Evolutionary conservation across 495 filamentous ascomycete species (phyloP).

Genomic region (Neurospora sp.): DNA sequence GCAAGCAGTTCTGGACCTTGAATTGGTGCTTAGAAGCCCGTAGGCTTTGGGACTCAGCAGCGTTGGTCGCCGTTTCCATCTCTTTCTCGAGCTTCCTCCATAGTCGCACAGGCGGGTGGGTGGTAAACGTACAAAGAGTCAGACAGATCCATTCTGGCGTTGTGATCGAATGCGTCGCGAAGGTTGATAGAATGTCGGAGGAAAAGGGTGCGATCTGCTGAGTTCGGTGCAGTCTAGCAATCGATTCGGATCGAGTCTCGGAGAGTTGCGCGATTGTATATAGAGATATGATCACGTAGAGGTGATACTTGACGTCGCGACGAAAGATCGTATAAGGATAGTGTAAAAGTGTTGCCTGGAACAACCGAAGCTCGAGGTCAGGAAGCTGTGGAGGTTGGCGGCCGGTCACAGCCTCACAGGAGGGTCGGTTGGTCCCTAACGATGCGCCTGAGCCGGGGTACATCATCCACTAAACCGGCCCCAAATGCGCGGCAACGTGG

Average conservation of each 20-base stretch:
- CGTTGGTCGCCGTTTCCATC: neutral
- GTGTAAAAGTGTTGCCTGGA: neutral
- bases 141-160: conserved; percentile 33
- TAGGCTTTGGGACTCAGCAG: neutral
- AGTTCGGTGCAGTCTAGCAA: neutral
- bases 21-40: neutral
- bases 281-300: neutral
- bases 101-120: neutral
- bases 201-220: neutral
- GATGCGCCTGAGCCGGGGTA: neutral
- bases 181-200: neutral
- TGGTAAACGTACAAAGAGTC: conserved; percentile 34
- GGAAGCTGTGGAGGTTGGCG: neutral
- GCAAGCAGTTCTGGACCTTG: neutral
- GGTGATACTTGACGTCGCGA: neutral
- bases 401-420: neutral
- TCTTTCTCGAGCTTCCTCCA: neutral
- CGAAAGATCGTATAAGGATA: neutral
- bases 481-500: neutral
- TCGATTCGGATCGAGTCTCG: neutral
- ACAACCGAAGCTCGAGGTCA: neutral
- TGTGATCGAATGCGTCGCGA: neutral
- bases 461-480: neutral
- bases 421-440: neutral
- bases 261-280: neutral